phyloP scores from a whole-genome alignment of 495 filamentous ascomycete genomes.

The Durotheca rogersii region DNA sequence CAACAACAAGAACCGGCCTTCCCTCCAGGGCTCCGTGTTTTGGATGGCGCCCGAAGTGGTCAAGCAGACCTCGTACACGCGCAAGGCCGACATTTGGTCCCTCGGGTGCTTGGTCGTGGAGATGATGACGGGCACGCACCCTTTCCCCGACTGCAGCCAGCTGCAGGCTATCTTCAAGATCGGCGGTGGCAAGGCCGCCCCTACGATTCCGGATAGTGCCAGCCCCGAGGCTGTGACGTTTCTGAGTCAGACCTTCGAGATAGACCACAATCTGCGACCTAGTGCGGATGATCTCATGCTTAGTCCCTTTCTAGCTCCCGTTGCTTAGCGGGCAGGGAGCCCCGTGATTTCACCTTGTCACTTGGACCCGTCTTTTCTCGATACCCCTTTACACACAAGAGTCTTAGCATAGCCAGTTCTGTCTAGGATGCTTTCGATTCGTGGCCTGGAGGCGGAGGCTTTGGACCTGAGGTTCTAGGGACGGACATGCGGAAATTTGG shows the following conservation, averaged over 20 bases:
- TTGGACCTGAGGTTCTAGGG: constrained; percentile 1
- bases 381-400: constrained; percentile 19
- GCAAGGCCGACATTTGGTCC: constrained; percentile 99
- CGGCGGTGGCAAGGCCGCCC: constrained; percentile 79
- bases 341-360: neutral
- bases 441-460: neutral
- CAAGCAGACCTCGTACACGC: constrained; percentile 93
- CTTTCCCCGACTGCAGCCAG: constrained; percentile 96
- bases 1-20: constrained; percentile 79
- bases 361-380: constrained; percentile 12
- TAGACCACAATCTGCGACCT: constrained; percentile 88
- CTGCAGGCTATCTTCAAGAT: constrained; percentile 99
- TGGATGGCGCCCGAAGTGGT: constrained; percentile 99
- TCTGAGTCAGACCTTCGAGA: constrained; percentile 85
- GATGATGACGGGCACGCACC: constrained; percentile 97
- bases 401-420: constrained; percentile 6
- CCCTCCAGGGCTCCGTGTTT: constrained; percentile 94
- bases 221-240: constrained; percentile 85
- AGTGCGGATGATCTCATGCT: constrained; percentile 86
- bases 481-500: constrained; percentile 8
- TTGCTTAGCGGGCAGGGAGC: constrained; percentile 37
- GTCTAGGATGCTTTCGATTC: neutral
- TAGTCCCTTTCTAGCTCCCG: constrained; percentile 75
- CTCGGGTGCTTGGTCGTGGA: constrained; percentile 95
- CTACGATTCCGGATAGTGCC: constrained; percentile 84